A percentile compares a stretch with the other conserved stretches of the same genome.
phyloP scores from a whole-genome alignment of 768 basidiomycete species.

The Phaeotremella skinneri region DNA sequence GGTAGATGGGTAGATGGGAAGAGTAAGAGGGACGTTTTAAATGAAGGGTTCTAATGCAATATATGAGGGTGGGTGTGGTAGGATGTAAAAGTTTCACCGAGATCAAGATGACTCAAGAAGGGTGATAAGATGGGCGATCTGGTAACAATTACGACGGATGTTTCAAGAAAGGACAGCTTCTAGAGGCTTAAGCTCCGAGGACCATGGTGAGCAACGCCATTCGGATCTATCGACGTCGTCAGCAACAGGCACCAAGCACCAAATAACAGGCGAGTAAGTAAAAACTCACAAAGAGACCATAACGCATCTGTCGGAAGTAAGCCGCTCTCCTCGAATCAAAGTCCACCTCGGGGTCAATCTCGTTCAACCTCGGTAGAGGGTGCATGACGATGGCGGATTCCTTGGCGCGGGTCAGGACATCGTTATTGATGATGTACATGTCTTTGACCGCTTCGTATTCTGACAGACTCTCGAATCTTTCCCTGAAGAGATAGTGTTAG shows the following conservation, averaged over 20 bases:
- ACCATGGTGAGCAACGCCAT: conserved; percentile 78
- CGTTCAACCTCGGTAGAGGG: conserved; percentile 90
- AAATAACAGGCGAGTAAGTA: neutral
- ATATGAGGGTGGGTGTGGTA: too few relatives aligned
- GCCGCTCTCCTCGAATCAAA: conserved; percentile 90
- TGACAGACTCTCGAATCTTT: conserved; percentile 73
- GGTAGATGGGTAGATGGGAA: too few relatives aligned
- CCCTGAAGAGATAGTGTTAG: conserved; percentile 47
- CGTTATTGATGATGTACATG: conserved; percentile 88
- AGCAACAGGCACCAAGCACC: neutral
- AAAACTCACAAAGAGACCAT: conserved; percentile 85
- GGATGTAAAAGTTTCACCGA: too few relatives aligned
- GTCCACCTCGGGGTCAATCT: conserved; percentile 98
- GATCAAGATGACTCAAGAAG: neutral
- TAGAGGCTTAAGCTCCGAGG: conserved; percentile 50
- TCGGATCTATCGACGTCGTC: conserved; percentile 58
- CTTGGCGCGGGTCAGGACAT: conserved; percentile 86
- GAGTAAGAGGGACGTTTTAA: too few relatives aligned
- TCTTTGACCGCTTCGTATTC: conserved; percentile 93
- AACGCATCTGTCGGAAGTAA: conserved; percentile 98
- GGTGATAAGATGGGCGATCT: neutral
- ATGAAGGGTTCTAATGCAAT: too few relatives aligned
- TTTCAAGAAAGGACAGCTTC: too few relatives aligned
- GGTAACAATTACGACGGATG: neutral
- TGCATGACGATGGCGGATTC: conserved; percentile 99